Evolutionary conservation across 2,329 filamentous ascomycete genomes (phyloP).

Genomic region (Aureobasidium subglaciale): DNA sequence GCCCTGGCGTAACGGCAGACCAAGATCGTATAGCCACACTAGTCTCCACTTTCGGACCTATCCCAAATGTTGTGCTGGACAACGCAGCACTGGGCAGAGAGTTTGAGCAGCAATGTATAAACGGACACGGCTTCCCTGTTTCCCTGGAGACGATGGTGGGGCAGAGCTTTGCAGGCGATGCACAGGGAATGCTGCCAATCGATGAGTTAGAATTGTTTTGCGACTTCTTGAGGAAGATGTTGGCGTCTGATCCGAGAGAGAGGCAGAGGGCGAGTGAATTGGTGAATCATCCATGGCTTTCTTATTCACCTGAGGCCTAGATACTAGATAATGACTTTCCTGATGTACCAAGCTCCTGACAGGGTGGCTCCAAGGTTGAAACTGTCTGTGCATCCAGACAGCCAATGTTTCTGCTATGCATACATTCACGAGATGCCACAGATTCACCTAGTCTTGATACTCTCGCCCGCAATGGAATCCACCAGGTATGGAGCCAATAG

Average conservation of each 20-base stretch:
- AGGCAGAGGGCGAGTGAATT: not conserved
- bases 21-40: constrained; percentile 20
- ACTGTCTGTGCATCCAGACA: too few relatives aligned
- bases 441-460: too few relatives aligned
- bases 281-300: constrained; percentile 8
- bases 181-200: constrained; percentile 2
- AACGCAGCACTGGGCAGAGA: constrained; percentile 16
- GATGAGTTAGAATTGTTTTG: constrained; percentile 16
- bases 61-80: constrained; percentile 16
- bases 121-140: not conserved
- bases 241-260: constrained; percentile 11
- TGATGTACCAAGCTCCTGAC: too few relatives aligned
- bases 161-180: not conserved
- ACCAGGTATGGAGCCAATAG: too few relatives aligned
- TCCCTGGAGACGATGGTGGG: constrained; percentile 11
- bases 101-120: constrained; percentile 16
- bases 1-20: constrained; percentile 16
- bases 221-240: constrained; percentile 15
- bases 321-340: too few relatives aligned
- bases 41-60: constrained; percentile 19
- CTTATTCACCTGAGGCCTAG: not conserved
- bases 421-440: too few relatives aligned
- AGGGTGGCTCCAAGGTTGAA: too few relatives aligned
- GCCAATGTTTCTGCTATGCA: too few relatives aligned
- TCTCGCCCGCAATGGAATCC: too few relatives aligned